Evolutionary conservation across 495 filamentous ascomycete genomes (phyloP), one percentile per base, ranked within the genome.

Genomic region (Sabuloglossum arenarium): DNA sequence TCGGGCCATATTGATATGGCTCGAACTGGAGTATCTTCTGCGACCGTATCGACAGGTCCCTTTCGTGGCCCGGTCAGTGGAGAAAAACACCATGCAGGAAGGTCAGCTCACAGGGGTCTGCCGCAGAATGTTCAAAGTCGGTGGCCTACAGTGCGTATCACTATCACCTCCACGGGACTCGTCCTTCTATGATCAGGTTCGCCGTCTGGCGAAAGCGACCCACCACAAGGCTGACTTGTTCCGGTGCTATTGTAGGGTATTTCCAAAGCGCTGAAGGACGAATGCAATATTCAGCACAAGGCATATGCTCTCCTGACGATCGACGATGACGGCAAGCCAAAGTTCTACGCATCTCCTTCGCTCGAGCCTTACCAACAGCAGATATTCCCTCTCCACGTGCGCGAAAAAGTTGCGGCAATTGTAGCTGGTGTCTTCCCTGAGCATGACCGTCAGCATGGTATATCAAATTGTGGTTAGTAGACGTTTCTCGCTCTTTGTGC

Each of bases 231-330:
- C 39, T 43, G 39, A 43, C 39, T 53, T 28, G 10, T 21, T 4
- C 39, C 39, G 39, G 16, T 43, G 3, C 39, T 21, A 21, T 43
- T 23, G 25, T 25, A 56, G 54, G 19, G 37, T 24, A 56, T 56
- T 21, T 56, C 54, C 24, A 43, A 49, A 25, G 56, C 47, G 23
- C 49, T 58, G 47, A 58, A 37, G 49, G 42, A 56, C 30, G 49
- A 58, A 32, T 58, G 56, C 56, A 58, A 54, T 21, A 9, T 53
- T 24, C 46, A 53, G 11, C 56, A 58, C 56, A 54, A 56, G 31
- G 56, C 45, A 6, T 43, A 23, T 24, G 54, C 54, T 37, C 27
- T 56, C 9, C 31, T 56, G 11, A 24, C 39, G 3, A 28, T 56
- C 27, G 54, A 56, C 39, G 37, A 27, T 25, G 28, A 47, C 10